phyloP scores from a whole-genome alignment of 2,329 filamentous ascomycete species.

The Myotisia sp. region DNA sequence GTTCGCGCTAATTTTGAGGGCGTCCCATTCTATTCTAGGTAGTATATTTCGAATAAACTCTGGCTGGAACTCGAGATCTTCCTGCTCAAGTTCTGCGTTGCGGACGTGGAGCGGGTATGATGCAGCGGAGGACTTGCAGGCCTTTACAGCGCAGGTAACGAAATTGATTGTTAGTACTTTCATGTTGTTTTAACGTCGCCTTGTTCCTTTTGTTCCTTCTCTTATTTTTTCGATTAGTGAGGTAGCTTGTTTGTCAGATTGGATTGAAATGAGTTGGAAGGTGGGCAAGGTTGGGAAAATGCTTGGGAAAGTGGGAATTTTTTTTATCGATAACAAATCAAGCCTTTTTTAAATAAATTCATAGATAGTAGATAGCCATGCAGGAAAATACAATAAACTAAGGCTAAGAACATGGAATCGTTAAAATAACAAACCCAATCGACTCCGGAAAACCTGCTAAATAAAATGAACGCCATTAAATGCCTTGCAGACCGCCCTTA shows the following conservation, averaged over 20 bases:
- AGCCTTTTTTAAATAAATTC: no score
- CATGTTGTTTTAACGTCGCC: no score
- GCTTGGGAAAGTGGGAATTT: background rate
- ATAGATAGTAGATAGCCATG: no score
- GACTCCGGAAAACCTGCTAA: no score
- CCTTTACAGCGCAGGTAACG: slow-evolving; percentile 86
- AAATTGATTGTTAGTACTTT: slow-evolving; percentile 95
- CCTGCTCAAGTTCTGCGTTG: slow-evolving; percentile 77
- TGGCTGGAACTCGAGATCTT: slow-evolving; percentile 68
- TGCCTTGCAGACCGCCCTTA: background rate
- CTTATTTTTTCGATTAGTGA: background rate
- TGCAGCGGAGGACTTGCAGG: slow-evolving; percentile 66
- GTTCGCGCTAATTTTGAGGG: slow-evolving; percentile 56
- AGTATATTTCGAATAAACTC: slow-evolving; percentile 73
- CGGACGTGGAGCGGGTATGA: slow-evolving; percentile 87
- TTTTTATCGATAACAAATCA: no score
- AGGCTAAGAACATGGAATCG: no score
- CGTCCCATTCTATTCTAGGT: slow-evolving; percentile 76
- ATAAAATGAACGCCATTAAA: no score
- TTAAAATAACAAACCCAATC: no score
- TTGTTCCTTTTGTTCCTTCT: background rate
- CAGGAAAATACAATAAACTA: no score
- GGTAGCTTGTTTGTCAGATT: background rate
- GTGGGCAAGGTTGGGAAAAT: background rate
- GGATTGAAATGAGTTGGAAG: background rate